Percentiles rank a stretch among this genome's conserved stretches.
Evolutionary conservation across 1,139 yeast species (phyloP).

Genomic region (Debaryomyces fabryi): DNA sequence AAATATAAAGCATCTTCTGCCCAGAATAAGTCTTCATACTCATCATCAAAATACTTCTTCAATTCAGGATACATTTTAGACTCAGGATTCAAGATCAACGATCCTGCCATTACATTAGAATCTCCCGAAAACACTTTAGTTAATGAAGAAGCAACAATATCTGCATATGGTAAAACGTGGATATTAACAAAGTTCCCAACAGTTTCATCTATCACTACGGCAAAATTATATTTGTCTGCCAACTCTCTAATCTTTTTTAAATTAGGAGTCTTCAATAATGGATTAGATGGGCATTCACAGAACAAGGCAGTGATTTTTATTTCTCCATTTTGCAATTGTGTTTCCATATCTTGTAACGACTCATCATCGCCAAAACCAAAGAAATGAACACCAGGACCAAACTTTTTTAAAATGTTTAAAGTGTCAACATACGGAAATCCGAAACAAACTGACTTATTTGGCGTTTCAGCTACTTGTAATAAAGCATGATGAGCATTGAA

Average conservation of each 20-base stretch:
- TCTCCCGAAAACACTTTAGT: constrained; percentile 95
- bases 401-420: constrained; percentile 76
- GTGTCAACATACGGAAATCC: constrained; percentile 98
- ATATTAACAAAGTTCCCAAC: constrained; percentile 88
- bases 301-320: constrained; percentile 67
- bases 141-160: constrained; percentile 81
- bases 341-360: constrained; percentile 68
- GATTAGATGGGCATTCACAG: constrained; percentile 95
- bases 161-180: constrained; percentile 80
- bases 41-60: constrained; percentile 52
- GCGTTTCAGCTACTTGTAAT: constrained; percentile 30
- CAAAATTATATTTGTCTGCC: constrained; percentile 71
- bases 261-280: constrained; percentile 82
- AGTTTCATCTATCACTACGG: constrained; percentile 88
- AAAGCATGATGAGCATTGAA: constrained; percentile 78
- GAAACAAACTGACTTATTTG: constrained; percentile 79
- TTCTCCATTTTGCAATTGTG: constrained; percentile 61
- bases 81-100: constrained; percentile 73
- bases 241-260: constrained; percentile 62
- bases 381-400: constrained; percentile 87
- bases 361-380: constrained; percentile 81
- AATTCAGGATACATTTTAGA: constrained; percentile 56
- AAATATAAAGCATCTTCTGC: constrained; percentile 90
- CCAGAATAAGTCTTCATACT: constrained; percentile 82
- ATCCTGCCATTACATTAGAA: constrained; percentile 94